Evolutionary conservation across 179 eudicot genomes (phyloP).

Genomic region (Carnegiea gigantea): DNA sequence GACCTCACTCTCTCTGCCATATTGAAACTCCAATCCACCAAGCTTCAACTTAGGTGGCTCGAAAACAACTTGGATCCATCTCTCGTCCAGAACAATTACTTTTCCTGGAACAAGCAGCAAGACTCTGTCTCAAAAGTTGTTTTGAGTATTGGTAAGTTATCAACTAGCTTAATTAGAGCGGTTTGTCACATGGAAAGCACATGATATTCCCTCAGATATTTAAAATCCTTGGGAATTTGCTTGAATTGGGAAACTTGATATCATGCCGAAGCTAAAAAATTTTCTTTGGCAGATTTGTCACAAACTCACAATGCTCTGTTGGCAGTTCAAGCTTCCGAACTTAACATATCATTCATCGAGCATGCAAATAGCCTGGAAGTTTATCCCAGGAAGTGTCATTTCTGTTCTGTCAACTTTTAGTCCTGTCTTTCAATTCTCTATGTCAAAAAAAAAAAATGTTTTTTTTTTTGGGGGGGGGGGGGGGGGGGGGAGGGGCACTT

Average conservation of each 20-base stretch:
- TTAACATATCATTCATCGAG: neutral
- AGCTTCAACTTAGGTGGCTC: constrained; percentile 83
- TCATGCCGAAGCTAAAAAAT: no score
- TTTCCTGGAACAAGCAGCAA: constrained; percentile 51
- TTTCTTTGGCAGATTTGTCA: no score
- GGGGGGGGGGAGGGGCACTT: neutral
- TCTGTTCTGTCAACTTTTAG: neutral
- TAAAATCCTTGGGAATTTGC: no score
- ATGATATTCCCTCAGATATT: no score
- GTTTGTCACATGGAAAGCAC: neutral
- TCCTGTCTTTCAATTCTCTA: neutral
- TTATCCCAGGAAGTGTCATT: neutral
- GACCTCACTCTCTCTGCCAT: constrained; percentile 92
- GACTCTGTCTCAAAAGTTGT: neutral
- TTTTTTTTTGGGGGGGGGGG: no score
- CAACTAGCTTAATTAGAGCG: neutral
- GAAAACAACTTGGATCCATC: constrained; percentile 87
- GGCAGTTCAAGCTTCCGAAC: neutral
- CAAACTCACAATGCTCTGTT: no score
- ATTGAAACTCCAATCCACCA: constrained; percentile 66
- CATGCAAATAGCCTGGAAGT: neutral
- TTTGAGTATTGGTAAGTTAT: neutral
- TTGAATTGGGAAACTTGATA: no score
- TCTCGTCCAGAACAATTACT: constrained; percentile 74
- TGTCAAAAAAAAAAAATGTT: neutral